These are phyloP conservation scores for Aspergillus avenaceus DNA, from an alignment of 495 filamentous ascomycete species.

Conservation along the genomic window DNA sequence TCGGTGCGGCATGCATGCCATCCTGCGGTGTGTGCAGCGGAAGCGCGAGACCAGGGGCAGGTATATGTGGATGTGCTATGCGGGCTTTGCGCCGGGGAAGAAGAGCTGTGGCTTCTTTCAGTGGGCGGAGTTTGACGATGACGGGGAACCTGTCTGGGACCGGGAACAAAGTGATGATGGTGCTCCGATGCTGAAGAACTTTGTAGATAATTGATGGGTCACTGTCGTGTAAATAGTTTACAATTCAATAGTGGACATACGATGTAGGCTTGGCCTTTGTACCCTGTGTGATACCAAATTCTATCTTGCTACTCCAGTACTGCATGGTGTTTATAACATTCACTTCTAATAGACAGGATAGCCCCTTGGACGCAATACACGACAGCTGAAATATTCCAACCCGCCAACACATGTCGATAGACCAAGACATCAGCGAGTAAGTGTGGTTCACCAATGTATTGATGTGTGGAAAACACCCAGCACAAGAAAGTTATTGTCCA, in stretches of 20 bases:
- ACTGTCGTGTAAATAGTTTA: background rate
- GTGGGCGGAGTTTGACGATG: slow-evolving; percentile 86
- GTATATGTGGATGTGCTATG: slow-evolving; percentile 96
- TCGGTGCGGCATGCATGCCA: slow-evolving; percentile 63
- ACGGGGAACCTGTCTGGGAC: slow-evolving; percentile 72
- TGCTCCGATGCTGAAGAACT: slow-evolving; percentile 29
- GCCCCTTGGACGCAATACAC: no score
- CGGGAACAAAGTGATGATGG: slow-evolving; percentile 15
- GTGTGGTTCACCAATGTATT: no score
- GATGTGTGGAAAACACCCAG: no score
- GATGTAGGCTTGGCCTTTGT: no score
- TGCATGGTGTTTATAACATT: no score
- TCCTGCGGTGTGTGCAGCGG: slow-evolving; percentile 74
- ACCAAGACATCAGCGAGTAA: no score
- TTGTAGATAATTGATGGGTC: slow-evolving; percentile 13
- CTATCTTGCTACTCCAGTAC: no score
- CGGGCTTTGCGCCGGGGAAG: slow-evolving; percentile 68
- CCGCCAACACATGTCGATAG: no score
- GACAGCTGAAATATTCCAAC: no score
- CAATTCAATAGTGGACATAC: background rate
- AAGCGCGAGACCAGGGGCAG: slow-evolving; percentile 68
- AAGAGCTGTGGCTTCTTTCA: slow-evolving; percentile 77
- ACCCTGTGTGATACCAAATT: no score
- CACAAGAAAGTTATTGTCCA: no score
- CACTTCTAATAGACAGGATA: no score